Evolutionary conservation across 306 rosid genomes (phyloP), one percentile per base, ranked within the genome.

Genomic region (Trifolium subterraneum): DNA sequence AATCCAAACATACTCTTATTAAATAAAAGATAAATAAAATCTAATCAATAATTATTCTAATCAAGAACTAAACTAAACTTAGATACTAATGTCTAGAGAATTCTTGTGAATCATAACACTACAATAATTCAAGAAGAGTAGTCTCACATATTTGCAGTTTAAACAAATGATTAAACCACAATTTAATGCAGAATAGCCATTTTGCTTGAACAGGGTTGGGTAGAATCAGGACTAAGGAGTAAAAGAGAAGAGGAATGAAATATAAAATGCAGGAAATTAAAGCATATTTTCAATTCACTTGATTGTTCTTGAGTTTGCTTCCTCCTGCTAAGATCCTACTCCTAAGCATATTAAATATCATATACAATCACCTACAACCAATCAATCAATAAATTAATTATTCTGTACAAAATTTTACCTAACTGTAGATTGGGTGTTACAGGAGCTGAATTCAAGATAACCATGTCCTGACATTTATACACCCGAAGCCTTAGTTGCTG

Each of bases 351-450:
- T 67, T 80, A 68, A 79, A 78, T 39, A 64, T 70, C 83, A 82
- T 84, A 70, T 80, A 84, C 83, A 85, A 45, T 50, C 59, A 51
- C 79, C 88, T 70, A 60, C 82, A 81, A 89, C 84, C 83, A 88
- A 84, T 78, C 75, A 86, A 90, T 77, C 81, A 89, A 89, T 84
- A 75, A 90, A 90, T 74, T 88, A 89, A 86, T 86, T 85, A 83
- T 60, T 68, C 88, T 88, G 81, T 90, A 90, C 93, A 89, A 62
- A 62, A 18, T 72, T 66, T 62, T 55, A 79, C 75, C 83, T 84
- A 78, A 63, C 74, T 68, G 72, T 56, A 54, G 66, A 55, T 81
- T 73, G 84, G 76, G 83, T 74, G 80, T 80, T 74, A 78, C 78
- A 76, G 76, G 78, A 72, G 77, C 69, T 81, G 73, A 78, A 73